These are phyloP conservation scores for Saccharomyces hybrid DNA, from an alignment of 1,139 yeast species.

Conservation along the genomic window DNA sequence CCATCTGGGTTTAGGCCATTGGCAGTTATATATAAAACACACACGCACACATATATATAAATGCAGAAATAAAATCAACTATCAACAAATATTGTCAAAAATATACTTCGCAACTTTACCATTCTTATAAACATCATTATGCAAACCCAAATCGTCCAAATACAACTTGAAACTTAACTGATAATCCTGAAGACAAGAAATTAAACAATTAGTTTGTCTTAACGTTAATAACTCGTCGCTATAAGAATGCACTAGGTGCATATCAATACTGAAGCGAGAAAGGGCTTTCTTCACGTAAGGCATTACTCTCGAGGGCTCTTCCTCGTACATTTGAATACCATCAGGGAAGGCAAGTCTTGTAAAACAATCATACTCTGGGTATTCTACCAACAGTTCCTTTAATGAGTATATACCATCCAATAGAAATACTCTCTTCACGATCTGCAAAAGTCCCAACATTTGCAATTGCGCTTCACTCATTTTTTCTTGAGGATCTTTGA, in stretches of 20 bases:
- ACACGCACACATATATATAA: neutral
- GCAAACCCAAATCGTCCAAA: conserved; percentile 24
- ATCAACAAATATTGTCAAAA: conserved; percentile 42
- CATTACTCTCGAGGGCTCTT: conserved; percentile 4
- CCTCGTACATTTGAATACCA: conserved; percentile 11
- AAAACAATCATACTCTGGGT: conserved; percentile 38
- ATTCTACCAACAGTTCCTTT: conserved; percentile 35
- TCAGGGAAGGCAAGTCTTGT: conserved; percentile 37
- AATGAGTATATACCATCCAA: conserved; percentile 45
- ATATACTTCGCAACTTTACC: conserved; percentile 22
- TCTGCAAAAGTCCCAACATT: conserved; percentile 4
- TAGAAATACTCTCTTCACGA: conserved; percentile 24
- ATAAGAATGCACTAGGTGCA: conserved; percentile 27
- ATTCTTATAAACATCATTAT: conserved; percentile 27
- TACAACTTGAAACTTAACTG: conserved; percentile 13
- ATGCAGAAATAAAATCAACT: conserved; percentile 46
- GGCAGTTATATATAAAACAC: neutral
- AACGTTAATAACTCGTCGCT: conserved; percentile 28
- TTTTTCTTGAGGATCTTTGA: neutral
- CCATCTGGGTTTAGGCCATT: conserved; percentile 45
- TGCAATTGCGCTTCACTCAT: conserved; percentile 3
- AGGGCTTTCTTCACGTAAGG: neutral
- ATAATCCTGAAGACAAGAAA: conserved; percentile 10
- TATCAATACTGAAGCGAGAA: conserved; percentile 2
- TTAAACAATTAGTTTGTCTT: conserved; percentile 24